phyloP scores from a whole-genome alignment of 345 rosid species.

The Angophora floribunda region DNA sequence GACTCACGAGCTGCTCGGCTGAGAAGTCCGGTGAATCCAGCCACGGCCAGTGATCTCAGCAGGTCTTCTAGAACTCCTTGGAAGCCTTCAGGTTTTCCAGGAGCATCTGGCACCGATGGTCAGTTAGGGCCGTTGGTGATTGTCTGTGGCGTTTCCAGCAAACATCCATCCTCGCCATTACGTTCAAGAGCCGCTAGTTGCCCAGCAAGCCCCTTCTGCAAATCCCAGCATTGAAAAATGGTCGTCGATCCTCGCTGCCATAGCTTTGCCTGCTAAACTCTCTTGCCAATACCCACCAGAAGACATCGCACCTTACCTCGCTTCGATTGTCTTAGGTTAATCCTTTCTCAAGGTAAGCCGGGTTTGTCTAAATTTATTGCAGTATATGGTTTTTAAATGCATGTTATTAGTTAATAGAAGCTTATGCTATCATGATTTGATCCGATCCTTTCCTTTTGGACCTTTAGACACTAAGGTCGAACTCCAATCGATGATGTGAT shows the following conservation, averaged over 20 bases:
- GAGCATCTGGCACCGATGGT: neutral
- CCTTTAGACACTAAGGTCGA: neutral
- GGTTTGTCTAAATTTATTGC: neutral
- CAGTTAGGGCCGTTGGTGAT: neutral
- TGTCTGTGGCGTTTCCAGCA: neutral
- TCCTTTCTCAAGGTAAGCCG: neutral
- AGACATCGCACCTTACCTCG: neutral
- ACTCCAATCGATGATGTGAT: neutral
- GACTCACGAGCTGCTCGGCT: rapidly evolving
- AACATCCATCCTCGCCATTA: neutral
- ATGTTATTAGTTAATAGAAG: neutral
- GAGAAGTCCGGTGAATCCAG: neutral
- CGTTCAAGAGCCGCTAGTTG: neutral
- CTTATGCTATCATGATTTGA: neutral
- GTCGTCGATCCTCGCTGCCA: neutral
- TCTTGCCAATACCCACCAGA: neutral
- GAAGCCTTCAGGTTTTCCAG: neutral
- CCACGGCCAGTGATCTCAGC: neutral
- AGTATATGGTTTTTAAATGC: neutral
- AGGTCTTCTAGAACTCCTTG: neutral
- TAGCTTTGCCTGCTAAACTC: neutral
- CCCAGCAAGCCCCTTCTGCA: neutral
- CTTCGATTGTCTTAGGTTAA: neutral
- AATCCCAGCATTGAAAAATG: neutral
- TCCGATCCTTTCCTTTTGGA: neutral